Conservation (phyloP, 495 filamentous ascomycete genomes). For the Aspergillus panamensis region DNA sequence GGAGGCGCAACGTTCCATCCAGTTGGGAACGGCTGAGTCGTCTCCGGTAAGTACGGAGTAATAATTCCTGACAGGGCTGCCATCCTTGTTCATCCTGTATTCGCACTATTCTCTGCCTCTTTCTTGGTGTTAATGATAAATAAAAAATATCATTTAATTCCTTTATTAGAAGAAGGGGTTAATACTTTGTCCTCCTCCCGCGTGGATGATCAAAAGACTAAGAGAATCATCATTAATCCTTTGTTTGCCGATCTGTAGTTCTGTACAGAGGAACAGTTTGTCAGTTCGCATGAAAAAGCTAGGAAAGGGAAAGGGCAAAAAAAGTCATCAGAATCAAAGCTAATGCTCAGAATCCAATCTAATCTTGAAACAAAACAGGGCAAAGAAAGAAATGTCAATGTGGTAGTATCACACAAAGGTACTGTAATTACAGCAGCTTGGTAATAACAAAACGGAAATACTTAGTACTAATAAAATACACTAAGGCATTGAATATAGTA, state of each 20-base stretch:
- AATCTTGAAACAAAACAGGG: not conserved
- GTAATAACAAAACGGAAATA: slow-evolving; percentile 3
- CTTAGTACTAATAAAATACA: not conserved
- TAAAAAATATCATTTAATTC: no score
- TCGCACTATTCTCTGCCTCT: not conserved
- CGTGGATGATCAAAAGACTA: no score
- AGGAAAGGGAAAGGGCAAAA: not conserved
- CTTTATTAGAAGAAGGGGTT: no score
- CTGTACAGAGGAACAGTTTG: no score
- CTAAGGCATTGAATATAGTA: slow-evolving; percentile 7
- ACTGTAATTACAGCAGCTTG: not conserved
- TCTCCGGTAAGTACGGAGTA: not conserved
- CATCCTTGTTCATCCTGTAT: not conserved
- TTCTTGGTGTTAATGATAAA: no score
- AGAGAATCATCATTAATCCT: no score
- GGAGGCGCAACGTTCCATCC: slow-evolving; percentile 33
- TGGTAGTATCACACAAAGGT: not conserved
- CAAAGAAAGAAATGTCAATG: not conserved
- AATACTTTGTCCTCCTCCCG: no score
- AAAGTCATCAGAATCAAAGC: not conserved
- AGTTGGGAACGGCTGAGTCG: slow-evolving; percentile 24
- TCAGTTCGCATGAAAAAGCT: not conserved
- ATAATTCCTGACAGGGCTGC: slow-evolving; percentile 6
- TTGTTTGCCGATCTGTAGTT: no score
- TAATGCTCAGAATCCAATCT: not conserved